phyloP scores from a whole-genome alignment of 306 rosid genomes.

The Comarum palustre region DNA sequence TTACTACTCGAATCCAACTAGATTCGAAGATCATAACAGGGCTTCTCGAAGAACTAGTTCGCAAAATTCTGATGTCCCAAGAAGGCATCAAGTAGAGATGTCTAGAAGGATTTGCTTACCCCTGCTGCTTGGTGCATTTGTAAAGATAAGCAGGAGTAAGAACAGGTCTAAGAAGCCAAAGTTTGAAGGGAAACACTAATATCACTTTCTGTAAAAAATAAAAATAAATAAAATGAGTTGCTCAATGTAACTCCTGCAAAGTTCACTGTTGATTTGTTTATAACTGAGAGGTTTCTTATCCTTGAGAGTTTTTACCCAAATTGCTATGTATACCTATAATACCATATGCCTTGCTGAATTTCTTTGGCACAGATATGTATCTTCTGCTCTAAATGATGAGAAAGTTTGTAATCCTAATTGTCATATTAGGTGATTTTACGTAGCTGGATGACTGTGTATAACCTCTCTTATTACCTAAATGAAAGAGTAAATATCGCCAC shows the following conservation, averaged over 20 bases:
- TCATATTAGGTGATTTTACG: background rate
- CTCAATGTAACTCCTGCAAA: background rate
- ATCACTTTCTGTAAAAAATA: background rate
- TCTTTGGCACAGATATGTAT: background rate
- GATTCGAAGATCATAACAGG: slow-evolving; percentile 37
- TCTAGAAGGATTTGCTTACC: slow-evolving; percentile 52
- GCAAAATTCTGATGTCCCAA: slow-evolving; percentile 27
- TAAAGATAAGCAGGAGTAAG: slow-evolving; percentile 40
- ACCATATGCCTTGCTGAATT: background rate
- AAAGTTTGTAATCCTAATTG: background rate
- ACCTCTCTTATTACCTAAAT: too few species aligned
- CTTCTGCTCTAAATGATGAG: background rate
- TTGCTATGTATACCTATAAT: background rate
- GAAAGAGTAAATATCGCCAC: too few species aligned
- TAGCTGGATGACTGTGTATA: too few species aligned
- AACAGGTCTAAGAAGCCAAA: slow-evolving; percentile 39
- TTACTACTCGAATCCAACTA: slow-evolving; percentile 34
- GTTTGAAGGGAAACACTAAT: slow-evolving; percentile 10
- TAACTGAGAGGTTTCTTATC: background rate
- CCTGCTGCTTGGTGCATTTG: slow-evolving; percentile 36
- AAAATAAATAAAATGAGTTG: too few species aligned
- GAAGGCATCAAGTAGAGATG: slow-evolving; percentile 29
- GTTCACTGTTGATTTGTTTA: background rate
- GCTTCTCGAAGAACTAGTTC: slow-evolving; percentile 19
- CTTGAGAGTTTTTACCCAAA: background rate